Evolutionary conservation across 83 land plant species (phyloP), one percentile per base, ranked within the genome.

Genomic region (Picea abies): DNA sequence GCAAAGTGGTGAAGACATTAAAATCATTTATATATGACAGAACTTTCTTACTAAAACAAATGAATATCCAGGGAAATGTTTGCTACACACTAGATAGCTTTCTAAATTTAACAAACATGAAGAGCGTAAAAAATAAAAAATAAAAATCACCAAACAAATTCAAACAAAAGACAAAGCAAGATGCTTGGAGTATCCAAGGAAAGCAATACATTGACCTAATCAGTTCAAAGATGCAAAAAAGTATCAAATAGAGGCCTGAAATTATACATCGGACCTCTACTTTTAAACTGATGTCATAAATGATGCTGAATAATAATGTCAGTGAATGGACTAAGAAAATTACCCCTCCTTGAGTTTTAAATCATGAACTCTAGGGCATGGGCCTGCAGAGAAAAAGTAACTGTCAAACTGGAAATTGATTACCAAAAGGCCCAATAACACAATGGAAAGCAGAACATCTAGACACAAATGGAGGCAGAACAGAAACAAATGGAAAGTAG

Each of bases 311-410:
- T 10, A 44, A 41, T 71, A 71, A 9, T 44, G 8, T 39, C 49
- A 2, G 4, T 41, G 47, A 47, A n/a, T 44, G 12, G 77, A 25
- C 26, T 16, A 35, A 78, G 41, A 66, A 61, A 75, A 61, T 83
- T 73, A 96, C 99, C 99, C 91, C 84, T 96, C 99, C 80, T 96
- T 96, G 81, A 96, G 87, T 87, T 96, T 96, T 17, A 76, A 86
- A 62, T 96, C 99, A 81, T 96, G 99, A 73, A 96, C 87, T 78
- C 83, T 93, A 25, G 94, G 88, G 85, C 99, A 96, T 10, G 92
- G 88, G n/a, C 99, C 99, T 96, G 92, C 19, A 79, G 35, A 22
- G 39, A 32, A 84, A 81, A 44, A 79, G 14, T 20, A 73, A 39
- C 11, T 44, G 58, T 29, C 15, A 22, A 66, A 3, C 1, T 20